These are phyloP conservation scores for Rubia peregrina DNA, from an alignment of 305 asterid species.

Conservation along the genomic window DNA sequence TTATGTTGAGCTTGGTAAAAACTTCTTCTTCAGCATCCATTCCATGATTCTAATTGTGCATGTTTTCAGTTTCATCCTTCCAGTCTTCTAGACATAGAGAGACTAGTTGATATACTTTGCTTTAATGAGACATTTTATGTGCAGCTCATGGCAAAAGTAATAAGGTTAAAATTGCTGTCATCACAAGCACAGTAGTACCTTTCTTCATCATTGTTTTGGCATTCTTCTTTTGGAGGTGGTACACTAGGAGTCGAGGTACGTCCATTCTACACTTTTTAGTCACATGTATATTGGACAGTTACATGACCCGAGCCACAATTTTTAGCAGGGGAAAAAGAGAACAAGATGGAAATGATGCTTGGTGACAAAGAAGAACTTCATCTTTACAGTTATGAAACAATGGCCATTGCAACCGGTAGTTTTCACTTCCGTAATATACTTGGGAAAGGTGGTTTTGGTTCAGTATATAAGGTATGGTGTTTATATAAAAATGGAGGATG, in stretches of 20 bases:
- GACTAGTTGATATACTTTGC: background rate
- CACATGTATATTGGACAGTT: background rate
- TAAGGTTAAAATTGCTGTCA: background rate
- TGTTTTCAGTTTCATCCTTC: background rate
- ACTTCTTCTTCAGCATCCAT: background rate
- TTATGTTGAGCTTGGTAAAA: slow-evolving; percentile 7
- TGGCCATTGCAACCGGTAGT: background rate
- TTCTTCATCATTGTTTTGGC: background rate
- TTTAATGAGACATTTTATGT: background rate
- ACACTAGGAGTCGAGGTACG: slow-evolving; percentile 3
- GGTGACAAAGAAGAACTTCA: slow-evolving; percentile 8
- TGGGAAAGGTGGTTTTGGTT: slow-evolving; percentile 22
- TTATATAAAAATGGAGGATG: background rate
- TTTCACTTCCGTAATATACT: background rate
- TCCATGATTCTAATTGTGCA: background rate
- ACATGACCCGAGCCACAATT: background rate
- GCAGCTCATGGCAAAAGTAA: background rate
- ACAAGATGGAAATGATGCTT: background rate
- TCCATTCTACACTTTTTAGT: background rate
- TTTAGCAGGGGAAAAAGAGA: slow-evolving; percentile 1
- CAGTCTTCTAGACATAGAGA: too few species aligned
- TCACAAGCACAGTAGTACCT: slow-evolving; percentile 2
- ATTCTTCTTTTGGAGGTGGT: slow-evolving; percentile 9
- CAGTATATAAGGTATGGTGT: slow-evolving; percentile 12
- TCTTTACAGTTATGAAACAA: background rate